phyloP scores from a whole-genome alignment of 2,329 filamentous ascomycete species.

The Ophiostoma ulmi region DNA sequence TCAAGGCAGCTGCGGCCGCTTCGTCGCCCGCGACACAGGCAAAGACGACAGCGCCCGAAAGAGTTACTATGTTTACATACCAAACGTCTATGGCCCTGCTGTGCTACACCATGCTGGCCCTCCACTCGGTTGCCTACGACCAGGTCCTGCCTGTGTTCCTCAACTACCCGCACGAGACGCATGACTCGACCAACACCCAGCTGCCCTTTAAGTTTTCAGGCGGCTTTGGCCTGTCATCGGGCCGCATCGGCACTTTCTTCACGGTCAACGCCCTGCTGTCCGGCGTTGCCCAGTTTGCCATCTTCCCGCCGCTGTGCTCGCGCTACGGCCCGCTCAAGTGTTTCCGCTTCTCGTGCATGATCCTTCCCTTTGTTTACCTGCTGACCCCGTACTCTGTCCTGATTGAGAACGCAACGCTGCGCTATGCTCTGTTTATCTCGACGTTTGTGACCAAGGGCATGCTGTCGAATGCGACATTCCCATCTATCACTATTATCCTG shows the following conservation, averaged over 20 bases:
- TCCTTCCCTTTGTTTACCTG: slow-evolving; percentile 72
- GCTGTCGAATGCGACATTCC: slow-evolving; percentile 77
- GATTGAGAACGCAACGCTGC: slow-evolving; percentile 42
- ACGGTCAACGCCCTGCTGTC: slow-evolving; percentile 75
- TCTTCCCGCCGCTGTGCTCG: slow-evolving; percentile 73
- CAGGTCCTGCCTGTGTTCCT: slow-evolving; percentile 85
- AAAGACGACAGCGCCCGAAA: not conserved
- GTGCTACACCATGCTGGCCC: slow-evolving; percentile 72
- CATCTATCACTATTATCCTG: slow-evolving; percentile 81
- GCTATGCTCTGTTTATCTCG: slow-evolving; percentile 58
- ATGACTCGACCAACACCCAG: slow-evolving; percentile 51
- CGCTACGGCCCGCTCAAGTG: slow-evolving; percentile 69
- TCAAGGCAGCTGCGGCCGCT: slow-evolving; percentile 9
- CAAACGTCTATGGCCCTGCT: slow-evolving; percentile 46
- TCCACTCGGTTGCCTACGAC: slow-evolving; percentile 80
- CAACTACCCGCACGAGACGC: slow-evolving; percentile 60
- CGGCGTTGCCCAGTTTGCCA: slow-evolving; percentile 76
- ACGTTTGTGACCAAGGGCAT: slow-evolving; percentile 71
- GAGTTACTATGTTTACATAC: slow-evolving; percentile 31
- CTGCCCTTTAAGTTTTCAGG: slow-evolving; percentile 78
- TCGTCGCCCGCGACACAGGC: not conserved
- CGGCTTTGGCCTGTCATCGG: slow-evolving; percentile 69
- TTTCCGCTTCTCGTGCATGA: slow-evolving; percentile 58
- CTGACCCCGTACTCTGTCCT: slow-evolving; percentile 77
- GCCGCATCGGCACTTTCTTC: slow-evolving; percentile 78